Conservation (phyloP, 768 basidiomycete species). For the Candolleomyces eurysporus region DNA sequence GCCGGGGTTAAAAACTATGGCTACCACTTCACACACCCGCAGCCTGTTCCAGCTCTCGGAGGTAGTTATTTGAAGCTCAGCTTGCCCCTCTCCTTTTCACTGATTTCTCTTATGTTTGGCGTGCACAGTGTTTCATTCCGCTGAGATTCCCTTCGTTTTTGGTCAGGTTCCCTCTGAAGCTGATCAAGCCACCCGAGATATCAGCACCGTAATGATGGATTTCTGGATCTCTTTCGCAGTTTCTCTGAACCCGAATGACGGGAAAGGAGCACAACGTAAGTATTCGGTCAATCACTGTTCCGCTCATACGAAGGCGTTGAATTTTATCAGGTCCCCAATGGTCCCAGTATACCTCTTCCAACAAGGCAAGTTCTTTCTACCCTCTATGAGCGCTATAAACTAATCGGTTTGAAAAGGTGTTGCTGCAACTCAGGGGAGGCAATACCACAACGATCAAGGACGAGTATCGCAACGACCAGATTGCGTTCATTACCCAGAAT, state of each 20-base stretch:
- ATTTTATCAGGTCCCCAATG: constrained; percentile 23
- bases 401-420: not conserved
- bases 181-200: constrained; percentile 16
- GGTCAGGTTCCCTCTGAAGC: constrained; percentile 25
- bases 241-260: constrained; percentile 38
- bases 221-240: constrained; percentile 44
- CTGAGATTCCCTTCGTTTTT: constrained; percentile 32
- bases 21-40: constrained; percentile 43
- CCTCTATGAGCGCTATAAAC: not conserved
- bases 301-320: not conserved
- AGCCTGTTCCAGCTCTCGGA: constrained; percentile 27
- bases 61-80: constrained; percentile 18
- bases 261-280: constrained; percentile 30
- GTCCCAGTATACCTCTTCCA: constrained; percentile 25
- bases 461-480: constrained; percentile 33
- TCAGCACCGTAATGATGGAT: constrained; percentile 36
- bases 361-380: not conserved
- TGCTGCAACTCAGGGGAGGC: constrained; percentile 30
- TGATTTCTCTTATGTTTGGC: no score
- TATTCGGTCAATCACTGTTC: not conserved
- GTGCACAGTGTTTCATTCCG: no score
- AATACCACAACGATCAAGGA: constrained; percentile 36
- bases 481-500: constrained; percentile 33
- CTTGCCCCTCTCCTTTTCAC: no score
- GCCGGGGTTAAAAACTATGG: constrained; percentile 37